Evolutionary conservation across 129 eudicot species (phyloP).

Genomic region (Centrapalus pauciflorus): DNA sequence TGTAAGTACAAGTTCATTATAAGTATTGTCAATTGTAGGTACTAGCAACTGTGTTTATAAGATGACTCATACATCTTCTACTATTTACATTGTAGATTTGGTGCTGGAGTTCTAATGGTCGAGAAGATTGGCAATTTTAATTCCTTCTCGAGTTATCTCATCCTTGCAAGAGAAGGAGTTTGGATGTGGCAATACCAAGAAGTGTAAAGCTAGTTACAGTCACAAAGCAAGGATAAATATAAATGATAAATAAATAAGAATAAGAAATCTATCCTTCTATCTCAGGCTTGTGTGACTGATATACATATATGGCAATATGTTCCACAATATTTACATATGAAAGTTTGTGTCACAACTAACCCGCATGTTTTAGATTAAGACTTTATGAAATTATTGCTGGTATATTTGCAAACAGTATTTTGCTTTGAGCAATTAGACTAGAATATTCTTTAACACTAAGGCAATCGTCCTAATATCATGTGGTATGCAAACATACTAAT

Average conservation of each 20-base stretch:
- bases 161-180: constrained; percentile 18
- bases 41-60: neutral
- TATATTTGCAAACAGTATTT: neutral
- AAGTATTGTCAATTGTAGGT: neutral
- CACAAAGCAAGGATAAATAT: constrained; percentile 11
- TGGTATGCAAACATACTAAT: neutral
- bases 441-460: neutral
- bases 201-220: constrained; percentile 14
- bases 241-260: constrained; percentile 25
- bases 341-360: constrained; percentile 1
- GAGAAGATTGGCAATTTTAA: constrained; percentile 6
- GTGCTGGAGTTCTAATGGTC: constrained; percentile 66
- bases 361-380: neutral
- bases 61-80: constrained; percentile 4
- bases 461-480: neutral
- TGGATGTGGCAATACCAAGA: constrained; percentile 15
- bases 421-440: neutral
- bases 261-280: constrained; percentile 12
- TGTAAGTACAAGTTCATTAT: constrained; percentile 51
- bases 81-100: constrained; percentile 41
- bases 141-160: constrained; percentile 3
- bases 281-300: constrained; percentile 10
- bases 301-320: constrained; percentile 11
- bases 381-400: neutral
- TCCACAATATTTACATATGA: constrained; percentile 3